A percentile compares a stretch with the other conserved stretches of the same genome.
These are phyloP conservation scores for Zopfia rhizophila DNA, from an alignment of 2,329 filamentous ascomycete species.

Conservation along the genomic window DNA sequence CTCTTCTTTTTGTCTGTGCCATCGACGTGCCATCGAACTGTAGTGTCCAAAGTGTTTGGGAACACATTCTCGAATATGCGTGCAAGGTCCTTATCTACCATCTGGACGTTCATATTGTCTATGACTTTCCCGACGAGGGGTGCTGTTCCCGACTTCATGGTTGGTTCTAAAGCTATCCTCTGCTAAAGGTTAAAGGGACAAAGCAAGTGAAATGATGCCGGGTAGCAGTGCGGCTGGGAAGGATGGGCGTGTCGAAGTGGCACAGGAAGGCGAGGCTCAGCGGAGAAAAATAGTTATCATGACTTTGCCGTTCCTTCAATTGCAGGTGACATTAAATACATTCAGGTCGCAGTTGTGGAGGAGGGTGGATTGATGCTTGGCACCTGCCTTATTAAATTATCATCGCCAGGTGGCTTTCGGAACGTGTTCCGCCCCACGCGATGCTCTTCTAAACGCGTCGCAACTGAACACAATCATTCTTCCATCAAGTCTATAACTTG, in stretches of 20 bases:
- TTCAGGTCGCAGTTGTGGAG: too few relatives aligned
- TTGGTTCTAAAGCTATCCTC: background rate
- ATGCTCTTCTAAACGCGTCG: too few relatives aligned
- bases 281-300: conserved; percentile 28
- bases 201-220: too few relatives aligned
- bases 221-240: too few relatives aligned
- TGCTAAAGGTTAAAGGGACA: background rate
- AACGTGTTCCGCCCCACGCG: too few relatives aligned
- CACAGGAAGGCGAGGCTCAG: conserved; percentile 20
- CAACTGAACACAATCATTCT: too few relatives aligned
- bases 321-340: too few relatives aligned
- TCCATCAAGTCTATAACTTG: too few relatives aligned
- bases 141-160: conserved; percentile 31
- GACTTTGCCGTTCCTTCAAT: too few relatives aligned
- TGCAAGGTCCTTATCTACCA: conserved; percentile 87
- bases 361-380: too few relatives aligned
- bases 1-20: conserved; percentile 58
- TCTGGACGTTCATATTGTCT: conserved; percentile 77
- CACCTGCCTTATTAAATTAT: too few relatives aligned
- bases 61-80: conserved; percentile 95
- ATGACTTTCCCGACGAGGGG: conserved; percentile 89
- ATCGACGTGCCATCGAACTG: conserved; percentile 85
- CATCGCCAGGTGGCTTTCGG: too few relatives aligned
- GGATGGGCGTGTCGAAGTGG: conserved; percentile 3
- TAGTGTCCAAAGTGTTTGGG: conserved; percentile 90